phyloP scores from a whole-genome alignment of 1,284 basidiomycete species.

The Papiliotrema flavescens region DNA sequence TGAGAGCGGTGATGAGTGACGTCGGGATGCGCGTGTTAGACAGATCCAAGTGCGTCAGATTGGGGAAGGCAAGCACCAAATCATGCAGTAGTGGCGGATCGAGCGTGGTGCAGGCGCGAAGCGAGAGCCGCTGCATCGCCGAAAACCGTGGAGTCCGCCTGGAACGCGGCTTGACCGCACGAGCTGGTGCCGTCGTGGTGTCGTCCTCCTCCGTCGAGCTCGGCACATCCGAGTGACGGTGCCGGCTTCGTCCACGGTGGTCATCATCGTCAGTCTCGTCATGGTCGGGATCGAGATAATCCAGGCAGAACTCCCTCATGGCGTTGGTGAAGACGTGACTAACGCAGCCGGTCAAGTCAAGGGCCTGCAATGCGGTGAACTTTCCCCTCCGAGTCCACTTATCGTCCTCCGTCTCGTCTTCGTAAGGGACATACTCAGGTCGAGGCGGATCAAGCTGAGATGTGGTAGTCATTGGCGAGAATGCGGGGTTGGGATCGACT shows the following conservation, averaged over 20 bases:
- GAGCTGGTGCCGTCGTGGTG: slow-evolving; percentile 5
- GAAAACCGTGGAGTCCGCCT: slow-evolving; percentile 58
- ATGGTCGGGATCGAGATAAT: slow-evolving; percentile 55
- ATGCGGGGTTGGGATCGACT: slow-evolving; percentile 17
- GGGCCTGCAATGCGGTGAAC: slow-evolving; percentile 68
- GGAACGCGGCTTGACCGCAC: slow-evolving; percentile 1
- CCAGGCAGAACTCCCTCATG: slow-evolving; percentile 74
- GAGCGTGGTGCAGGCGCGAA: slow-evolving; percentile 78
- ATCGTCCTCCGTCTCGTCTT: slow-evolving; percentile 55
- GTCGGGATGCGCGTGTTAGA: slow-evolving; percentile 67
- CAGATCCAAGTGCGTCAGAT: slow-evolving; percentile 52
- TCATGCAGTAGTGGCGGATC: slow-evolving; percentile 67
- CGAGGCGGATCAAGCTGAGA: slow-evolving; percentile 37
- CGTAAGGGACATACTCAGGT: slow-evolving; percentile 43
- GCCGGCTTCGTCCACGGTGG: slow-evolving; percentile 33
- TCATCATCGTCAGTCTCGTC: slow-evolving; percentile 56
- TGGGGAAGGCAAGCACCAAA: slow-evolving; percentile 57
- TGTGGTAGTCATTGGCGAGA: slow-evolving; percentile 10
- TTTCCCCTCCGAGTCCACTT: slow-evolving; percentile 58
- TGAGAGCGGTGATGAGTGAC: slow-evolving; percentile 48
- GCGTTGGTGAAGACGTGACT: slow-evolving; percentile 81
- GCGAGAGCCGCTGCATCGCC: slow-evolving; percentile 73
- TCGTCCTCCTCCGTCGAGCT: slow-evolving; percentile 29
- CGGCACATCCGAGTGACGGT: slow-evolving; percentile 7
- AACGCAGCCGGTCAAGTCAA: slow-evolving; percentile 93